Conservation (phyloP, 148 eudicot species). For the Vaccinium myrtillus region DNA sequence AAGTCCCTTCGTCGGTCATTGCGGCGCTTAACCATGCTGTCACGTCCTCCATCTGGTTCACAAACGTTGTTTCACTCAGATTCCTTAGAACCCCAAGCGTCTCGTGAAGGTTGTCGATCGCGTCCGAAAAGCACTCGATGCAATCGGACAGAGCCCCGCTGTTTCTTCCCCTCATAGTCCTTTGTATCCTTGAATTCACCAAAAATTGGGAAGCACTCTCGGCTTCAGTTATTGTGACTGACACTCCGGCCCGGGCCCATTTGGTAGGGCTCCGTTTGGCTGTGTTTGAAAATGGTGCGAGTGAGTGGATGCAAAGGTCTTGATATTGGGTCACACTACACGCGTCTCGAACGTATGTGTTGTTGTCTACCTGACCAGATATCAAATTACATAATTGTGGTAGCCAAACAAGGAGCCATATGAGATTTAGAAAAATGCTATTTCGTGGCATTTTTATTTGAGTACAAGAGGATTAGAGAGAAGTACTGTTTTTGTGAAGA, state of each 20-base stretch:
- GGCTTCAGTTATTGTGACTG: slow-evolving; percentile 57
- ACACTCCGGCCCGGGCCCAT: slow-evolving; percentile 77
- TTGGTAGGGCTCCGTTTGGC: slow-evolving; percentile 47
- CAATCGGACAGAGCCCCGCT: slow-evolving; percentile 55
- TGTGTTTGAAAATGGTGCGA: slow-evolving; percentile 47
- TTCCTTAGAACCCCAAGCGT: slow-evolving; percentile 48
- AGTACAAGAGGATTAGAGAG: not conserved
- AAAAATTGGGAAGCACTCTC: slow-evolving; percentile 35
- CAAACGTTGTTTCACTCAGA: slow-evolving; percentile 34
- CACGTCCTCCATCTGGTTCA: slow-evolving; percentile 46
- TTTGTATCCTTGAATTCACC: slow-evolving; percentile 12
- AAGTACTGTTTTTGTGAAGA: not conserved
- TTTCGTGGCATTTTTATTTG: not conserved
- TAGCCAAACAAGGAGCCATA: slow-evolving; percentile 6
- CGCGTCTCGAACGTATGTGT: slow-evolving; percentile 50
- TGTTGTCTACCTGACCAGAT: slow-evolving; percentile 1
- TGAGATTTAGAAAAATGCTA: not conserved
- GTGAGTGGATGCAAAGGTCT: slow-evolving; percentile 48
- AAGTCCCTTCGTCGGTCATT: slow-evolving; percentile 66
- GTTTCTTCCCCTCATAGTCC: slow-evolving; percentile 32
- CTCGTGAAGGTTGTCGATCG: slow-evolving; percentile 49
- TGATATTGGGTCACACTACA: slow-evolving; percentile 63
- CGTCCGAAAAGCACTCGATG: slow-evolving; percentile 48
- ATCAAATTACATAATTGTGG: not conserved
- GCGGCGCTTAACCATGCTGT: slow-evolving; percentile 76